phyloP scores from a whole-genome alignment of 2,329 filamentous ascomycete genomes.

The Phyllosticta citrichinensis region DNA sequence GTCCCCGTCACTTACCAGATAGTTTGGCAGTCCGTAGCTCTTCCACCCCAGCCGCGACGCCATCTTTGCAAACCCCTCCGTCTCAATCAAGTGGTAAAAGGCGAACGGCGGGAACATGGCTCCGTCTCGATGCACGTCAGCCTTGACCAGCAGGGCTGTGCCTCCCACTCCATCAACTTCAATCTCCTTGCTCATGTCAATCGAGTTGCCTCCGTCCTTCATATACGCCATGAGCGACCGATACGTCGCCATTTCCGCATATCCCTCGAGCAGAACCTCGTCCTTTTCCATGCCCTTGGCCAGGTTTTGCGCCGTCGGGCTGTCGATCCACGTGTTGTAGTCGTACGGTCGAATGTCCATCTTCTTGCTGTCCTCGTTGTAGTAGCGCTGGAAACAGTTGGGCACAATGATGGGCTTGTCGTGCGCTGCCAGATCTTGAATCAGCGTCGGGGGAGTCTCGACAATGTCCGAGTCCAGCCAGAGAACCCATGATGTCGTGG shows the following conservation, averaged over 20 bases:
- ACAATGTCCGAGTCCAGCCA: constrained; percentile 92
- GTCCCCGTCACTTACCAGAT: constrained; percentile 58
- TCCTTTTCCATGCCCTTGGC: constrained; percentile 75
- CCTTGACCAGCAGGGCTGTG: constrained; percentile 85
- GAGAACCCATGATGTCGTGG: constrained; percentile 86
- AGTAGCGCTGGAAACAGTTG: constrained; percentile 87
- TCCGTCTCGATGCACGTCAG: constrained; percentile 90
- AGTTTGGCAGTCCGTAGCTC: constrained; percentile 84
- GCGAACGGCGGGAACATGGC: constrained; percentile 97
- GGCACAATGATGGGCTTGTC: constrained; percentile 88
- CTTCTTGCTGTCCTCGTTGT: constrained; percentile 57
- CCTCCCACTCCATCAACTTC: constrained; percentile 88
- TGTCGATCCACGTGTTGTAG: constrained; percentile 97
- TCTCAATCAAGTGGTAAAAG: constrained; percentile 96
- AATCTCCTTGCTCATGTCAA: constrained; percentile 52
- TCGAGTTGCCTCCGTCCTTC: constrained; percentile 35
- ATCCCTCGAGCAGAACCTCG: constrained; percentile 88
- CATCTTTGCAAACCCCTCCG: constrained; percentile 98
- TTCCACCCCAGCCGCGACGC: constrained; percentile 78
- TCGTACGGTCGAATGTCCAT: constrained; percentile 80
- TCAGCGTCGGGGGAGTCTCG: constrained; percentile 73
- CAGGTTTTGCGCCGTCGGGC: constrained; percentile 64
- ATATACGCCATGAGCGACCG: constrained; percentile 84
- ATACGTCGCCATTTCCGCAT: constrained; percentile 86
- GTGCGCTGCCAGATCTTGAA: constrained; percentile 82